Percentiles rank a stretch among this genome's conserved stretches.
Conservation (phyloP, 1,284 basidiomycete species). For the Trametes polyzona region DNA sequence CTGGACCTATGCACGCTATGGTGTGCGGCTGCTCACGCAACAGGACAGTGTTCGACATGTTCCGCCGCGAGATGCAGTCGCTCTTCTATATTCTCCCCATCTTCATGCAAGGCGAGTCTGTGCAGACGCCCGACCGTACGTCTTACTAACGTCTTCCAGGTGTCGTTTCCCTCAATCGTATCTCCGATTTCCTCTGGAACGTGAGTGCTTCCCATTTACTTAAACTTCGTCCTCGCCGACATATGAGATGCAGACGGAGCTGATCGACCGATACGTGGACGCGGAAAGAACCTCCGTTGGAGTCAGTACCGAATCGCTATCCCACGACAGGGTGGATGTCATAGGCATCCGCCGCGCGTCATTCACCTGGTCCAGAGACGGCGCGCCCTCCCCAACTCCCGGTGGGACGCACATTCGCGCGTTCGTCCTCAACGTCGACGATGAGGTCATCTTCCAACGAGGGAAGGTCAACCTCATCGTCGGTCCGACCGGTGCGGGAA, state of each 20-base stretch:
- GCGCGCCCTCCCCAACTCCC: constrained; percentile 31
- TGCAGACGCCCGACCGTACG: constrained; percentile 26
- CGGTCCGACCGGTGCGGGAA: constrained; percentile 62
- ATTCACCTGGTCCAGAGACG: constrained; percentile 45
- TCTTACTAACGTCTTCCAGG: constrained; percentile 27
- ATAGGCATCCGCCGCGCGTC: constrained; percentile 47
- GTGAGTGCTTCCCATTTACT: constrained; percentile 32
- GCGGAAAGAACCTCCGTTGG: constrained; percentile 26
- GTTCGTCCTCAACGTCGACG: constrained; percentile 53
- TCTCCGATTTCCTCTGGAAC: constrained; percentile 49
- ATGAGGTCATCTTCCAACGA: constrained; percentile 61
- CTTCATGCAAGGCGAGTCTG: constrained; percentile 38
- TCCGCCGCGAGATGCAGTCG: constrained; percentile 37
- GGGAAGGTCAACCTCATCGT: constrained; percentile 66
- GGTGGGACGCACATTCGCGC: constrained; percentile 33
- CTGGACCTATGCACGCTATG: neutral
- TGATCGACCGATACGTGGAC: constrained; percentile 48
- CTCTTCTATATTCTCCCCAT: constrained; percentile 38
- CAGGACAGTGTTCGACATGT: constrained; percentile 40
- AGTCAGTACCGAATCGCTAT: neutral
- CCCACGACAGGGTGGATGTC: constrained; percentile 19
- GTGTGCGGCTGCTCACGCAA: neutral
- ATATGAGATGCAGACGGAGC: constrained; percentile 55
- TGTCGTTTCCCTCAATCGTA: constrained; percentile 52
- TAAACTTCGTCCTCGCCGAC: neutral